phyloP scores from a whole-genome alignment of 441 rosid genomes.

The Eutrema salsugineum region DNA sequence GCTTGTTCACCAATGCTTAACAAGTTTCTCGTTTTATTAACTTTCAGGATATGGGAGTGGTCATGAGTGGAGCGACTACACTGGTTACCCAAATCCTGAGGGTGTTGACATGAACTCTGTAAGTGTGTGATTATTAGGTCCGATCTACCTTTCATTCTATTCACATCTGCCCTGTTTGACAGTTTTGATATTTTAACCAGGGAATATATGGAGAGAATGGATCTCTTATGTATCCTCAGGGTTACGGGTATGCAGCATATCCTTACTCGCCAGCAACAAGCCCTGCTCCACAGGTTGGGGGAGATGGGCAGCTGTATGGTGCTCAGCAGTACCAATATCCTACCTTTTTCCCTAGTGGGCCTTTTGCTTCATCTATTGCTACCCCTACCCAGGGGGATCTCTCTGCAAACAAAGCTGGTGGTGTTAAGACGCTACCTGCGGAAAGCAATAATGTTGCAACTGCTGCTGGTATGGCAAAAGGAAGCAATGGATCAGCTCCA shows the following conservation, averaged over 20 bases:
- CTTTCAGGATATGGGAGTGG: constrained; percentile 26
- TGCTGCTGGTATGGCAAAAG: constrained; percentile 42
- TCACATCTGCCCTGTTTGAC: neutral
- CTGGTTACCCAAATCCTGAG: constrained; percentile 50
- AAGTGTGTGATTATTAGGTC: constrained; percentile 11
- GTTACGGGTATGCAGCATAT: constrained; percentile 61
- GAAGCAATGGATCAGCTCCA: constrained; percentile 48
- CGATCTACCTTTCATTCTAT: neutral
- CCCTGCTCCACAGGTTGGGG: constrained; percentile 68
- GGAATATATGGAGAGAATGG: constrained; percentile 55
- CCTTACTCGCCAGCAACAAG: constrained; percentile 76
- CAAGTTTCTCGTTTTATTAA: neutral
- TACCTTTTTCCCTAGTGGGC: constrained; percentile 52
- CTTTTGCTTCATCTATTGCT: constrained; percentile 45
- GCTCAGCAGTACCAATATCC: constrained; percentile 85
- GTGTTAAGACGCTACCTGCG: constrained; percentile 53
- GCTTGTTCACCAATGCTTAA: neutral
- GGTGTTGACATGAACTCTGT: constrained; percentile 64
- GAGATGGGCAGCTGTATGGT: constrained; percentile 70
- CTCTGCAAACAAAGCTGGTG: constrained; percentile 37
- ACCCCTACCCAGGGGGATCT: constrained; percentile 51
- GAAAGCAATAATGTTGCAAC: constrained; percentile 51
- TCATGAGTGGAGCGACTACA: constrained; percentile 52
- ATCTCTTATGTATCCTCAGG: constrained; percentile 51
- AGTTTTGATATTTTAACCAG: constrained; percentile 28